Percentiles rank a stretch among this genome's conserved stretches.
Evolutionary conservation across 2,329 filamentous ascomycete species (phyloP).

Genomic region (Alternaria gansuensis): DNA sequence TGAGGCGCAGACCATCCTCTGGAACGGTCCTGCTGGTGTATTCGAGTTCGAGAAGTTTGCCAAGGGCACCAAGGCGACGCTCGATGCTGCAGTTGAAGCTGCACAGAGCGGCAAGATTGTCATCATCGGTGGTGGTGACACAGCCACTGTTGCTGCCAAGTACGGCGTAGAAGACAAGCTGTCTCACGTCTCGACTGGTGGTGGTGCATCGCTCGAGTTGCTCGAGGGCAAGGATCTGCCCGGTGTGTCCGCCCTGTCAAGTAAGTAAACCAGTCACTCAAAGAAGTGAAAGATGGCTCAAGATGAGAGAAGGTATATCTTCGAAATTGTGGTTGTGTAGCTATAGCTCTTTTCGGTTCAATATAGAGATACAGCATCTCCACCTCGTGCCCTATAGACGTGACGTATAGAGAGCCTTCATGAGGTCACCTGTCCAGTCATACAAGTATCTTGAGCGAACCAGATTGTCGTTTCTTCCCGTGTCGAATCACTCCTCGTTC

Average conservation of each 20-base stretch:
- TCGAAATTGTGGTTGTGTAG: conserved; percentile 49
- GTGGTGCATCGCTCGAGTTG: conserved; percentile 93
- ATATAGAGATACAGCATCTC: conserved; percentile 29
- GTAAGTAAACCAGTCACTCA: conserved; percentile 62
- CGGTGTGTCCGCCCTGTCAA: conserved; percentile 89
- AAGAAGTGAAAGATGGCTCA: conserved; percentile 35
- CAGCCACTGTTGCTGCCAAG: conserved; percentile 96
- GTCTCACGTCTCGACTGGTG: conserved; percentile 97
- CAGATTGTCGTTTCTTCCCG: neutral
- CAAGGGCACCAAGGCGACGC: conserved; percentile 87
- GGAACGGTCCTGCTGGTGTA: conserved; percentile 97
- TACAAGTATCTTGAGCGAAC: neutral
- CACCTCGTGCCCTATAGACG: conserved; percentile 5
- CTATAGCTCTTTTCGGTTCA: conserved; percentile 38
- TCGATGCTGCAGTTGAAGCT: conserved; percentile 86
- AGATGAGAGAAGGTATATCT: conserved; percentile 43
- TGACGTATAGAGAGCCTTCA: conserved; percentile 2
- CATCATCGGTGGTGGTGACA: conserved; percentile 98
- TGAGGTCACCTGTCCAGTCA: neutral
- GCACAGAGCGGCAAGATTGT: conserved; percentile 89
- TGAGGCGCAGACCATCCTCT: conserved; percentile 94
- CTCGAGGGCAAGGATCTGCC: conserved; percentile 98
- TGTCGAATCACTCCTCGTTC: conserved; percentile 10
- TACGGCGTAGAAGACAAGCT: conserved; percentile 96
- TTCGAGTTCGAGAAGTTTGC: conserved; percentile 98